A percentile compares a stretch with the other conserved stretches of the same genome.
phyloP scores from a whole-genome alignment of 1,284 basidiomycete genomes.

The Coniophora puteana region DNA sequence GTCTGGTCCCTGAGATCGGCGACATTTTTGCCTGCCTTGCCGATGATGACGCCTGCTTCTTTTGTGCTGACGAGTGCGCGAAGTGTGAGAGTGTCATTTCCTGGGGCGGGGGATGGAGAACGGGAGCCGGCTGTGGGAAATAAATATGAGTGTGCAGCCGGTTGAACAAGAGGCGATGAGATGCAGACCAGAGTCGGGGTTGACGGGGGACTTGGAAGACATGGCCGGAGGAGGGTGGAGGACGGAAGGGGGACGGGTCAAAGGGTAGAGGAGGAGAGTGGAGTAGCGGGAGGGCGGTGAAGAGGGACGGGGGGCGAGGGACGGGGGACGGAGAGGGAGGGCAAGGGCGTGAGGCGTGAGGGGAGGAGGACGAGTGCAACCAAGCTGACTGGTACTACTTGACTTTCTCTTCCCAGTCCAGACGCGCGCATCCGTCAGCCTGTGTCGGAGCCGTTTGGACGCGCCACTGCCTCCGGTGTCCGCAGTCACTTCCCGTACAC shows the following conservation, averaged over 20 bases:
- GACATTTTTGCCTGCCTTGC: constrained; percentile 95
- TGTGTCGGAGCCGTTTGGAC: constrained; percentile 6
- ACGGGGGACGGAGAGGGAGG: constrained; percentile 7
- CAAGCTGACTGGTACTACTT: no score
- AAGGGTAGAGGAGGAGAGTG: constrained; percentile 22
- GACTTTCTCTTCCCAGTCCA: constrained; percentile 1
- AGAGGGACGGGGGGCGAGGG: constrained; percentile 23
- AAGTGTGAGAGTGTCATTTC: constrained; percentile 76
- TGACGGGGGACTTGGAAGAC: constrained; percentile 57
- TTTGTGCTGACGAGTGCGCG: constrained; percentile 94
- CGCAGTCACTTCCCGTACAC: no score
- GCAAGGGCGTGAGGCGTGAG: constrained; percentile 11
- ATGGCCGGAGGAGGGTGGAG: constrained; percentile 37
- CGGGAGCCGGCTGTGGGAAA: constrained; percentile 51
- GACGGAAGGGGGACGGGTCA: constrained; percentile 27
- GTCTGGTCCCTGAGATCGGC: constrained; percentile 94
- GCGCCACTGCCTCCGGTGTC: no score
- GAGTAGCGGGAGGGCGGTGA: constrained; percentile 19
- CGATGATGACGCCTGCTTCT: constrained; percentile 96
- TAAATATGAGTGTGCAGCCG: constrained; percentile 9
- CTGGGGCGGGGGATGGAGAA: constrained; percentile 52
- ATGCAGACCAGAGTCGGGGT: constrained; percentile 47
- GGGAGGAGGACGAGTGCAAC: constrained; percentile 13
- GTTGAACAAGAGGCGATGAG: constrained; percentile 14
- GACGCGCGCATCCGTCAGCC: constrained; percentile 23